Evolutionary conservation across 176 grass and related monocot genomes (phyloP).

Genomic region (Urochloa ruziziensis): DNA sequence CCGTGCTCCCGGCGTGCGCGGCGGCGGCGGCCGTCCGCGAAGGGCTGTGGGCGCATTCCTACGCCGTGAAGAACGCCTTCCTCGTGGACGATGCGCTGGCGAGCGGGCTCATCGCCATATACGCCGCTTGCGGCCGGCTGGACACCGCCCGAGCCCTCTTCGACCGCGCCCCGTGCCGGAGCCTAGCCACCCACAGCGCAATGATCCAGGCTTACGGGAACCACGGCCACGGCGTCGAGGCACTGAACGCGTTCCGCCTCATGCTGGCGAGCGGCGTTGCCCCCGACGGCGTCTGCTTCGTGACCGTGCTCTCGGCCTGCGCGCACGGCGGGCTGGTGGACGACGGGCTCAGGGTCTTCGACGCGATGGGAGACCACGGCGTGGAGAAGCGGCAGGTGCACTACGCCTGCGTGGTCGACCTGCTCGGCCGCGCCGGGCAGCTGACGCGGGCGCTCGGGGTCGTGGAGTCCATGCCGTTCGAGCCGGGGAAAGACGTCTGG

Average conservation of each 20-base stretch:
- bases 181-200: not conserved
- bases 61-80: not conserved
- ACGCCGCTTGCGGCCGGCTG: not conserved
- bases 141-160: not conserved
- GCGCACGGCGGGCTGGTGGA: slow-evolving; percentile 14
- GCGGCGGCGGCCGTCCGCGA: not conserved
- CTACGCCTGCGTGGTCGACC: not conserved
- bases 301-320: slow-evolving; percentile 18
- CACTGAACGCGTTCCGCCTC: not conserved
- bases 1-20: not conserved
- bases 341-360: slow-evolving; percentile 3
- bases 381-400: slow-evolving; percentile 1
- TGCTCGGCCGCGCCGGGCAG: slow-evolving; percentile 25
- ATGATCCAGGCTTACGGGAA: slow-evolving; percentile 29
- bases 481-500: slow-evolving; percentile 22
- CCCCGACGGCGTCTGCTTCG: slow-evolving; percentile 18
- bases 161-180: not conserved
- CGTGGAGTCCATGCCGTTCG: not conserved
- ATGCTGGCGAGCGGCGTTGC: slow-evolving; percentile 3
- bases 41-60: not conserved
- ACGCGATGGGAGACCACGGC: not conserved
- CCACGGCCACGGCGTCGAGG: slow-evolving; percentile 9
- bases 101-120: not conserved
- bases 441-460: not conserved
- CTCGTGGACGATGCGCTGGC: not conserved